These are phyloP conservation scores for Fomitopsis palustris DNA, from an alignment of 1,284 basidiomycete species.

Conservation along the genomic window DNA sequence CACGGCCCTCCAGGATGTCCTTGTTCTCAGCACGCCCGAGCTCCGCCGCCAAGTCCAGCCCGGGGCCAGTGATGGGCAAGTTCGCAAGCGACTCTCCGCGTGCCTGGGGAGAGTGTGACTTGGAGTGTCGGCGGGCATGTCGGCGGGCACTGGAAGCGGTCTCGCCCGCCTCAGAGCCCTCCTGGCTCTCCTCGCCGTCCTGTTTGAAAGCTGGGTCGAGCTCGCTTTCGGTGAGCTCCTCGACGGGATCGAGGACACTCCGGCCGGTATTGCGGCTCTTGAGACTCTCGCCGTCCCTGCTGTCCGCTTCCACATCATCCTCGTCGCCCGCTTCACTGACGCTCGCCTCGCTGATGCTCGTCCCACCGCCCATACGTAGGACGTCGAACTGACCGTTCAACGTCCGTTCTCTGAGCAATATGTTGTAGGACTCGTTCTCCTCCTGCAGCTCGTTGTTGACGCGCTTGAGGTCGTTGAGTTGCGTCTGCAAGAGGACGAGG, in stretches of 20 bases:
- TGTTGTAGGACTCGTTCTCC: slow-evolving; percentile 94
- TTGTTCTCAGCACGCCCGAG: slow-evolving; percentile 85
- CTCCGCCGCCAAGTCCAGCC: slow-evolving; percentile 86
- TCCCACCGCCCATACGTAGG: slow-evolving; percentile 55
- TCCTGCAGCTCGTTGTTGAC: slow-evolving; percentile 83
- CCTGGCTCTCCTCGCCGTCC: slow-evolving; percentile 20
- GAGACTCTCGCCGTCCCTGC: slow-evolving; percentile 46
- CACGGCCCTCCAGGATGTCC: slow-evolving; percentile 58
- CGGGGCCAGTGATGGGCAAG: slow-evolving; percentile 80
- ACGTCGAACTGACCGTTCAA: slow-evolving; percentile 82
- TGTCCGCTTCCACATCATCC: slow-evolving; percentile 30
- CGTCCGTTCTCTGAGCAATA: slow-evolving; percentile 84
- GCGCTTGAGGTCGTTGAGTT: slow-evolving; percentile 73
- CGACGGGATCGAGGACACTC: slow-evolving; percentile 42
- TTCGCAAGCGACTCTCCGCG: slow-evolving; percentile 76
- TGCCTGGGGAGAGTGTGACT: slow-evolving; percentile 43
- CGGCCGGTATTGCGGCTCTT: slow-evolving; percentile 45
- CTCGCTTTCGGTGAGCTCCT: slow-evolving; percentile 35
- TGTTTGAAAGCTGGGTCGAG: slow-evolving; percentile 31
- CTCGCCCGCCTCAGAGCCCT: slow-evolving; percentile 24
- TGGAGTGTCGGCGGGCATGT: slow-evolving; percentile 48
- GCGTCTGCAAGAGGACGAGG: slow-evolving; percentile 68
- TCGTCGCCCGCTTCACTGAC: slow-evolving; percentile 52
- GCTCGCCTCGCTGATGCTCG: slow-evolving; percentile 35
- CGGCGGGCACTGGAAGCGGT: slow-evolving; percentile 40